Evolutionary conservation across 1,284 basidiomycete species (phyloP).

Genomic region (Cronartium ribicola): DNA sequence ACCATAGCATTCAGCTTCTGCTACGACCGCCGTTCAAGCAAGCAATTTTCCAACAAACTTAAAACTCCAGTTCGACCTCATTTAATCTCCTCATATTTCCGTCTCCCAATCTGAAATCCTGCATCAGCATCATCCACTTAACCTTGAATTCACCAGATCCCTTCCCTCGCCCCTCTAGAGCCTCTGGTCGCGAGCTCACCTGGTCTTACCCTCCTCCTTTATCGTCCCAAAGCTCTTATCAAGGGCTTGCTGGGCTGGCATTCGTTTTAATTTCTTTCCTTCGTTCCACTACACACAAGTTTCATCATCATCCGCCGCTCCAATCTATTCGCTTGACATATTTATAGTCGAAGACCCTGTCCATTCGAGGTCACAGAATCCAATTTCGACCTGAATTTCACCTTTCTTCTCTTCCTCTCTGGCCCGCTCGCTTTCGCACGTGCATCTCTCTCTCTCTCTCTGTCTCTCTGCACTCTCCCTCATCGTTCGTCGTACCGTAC

Average conservation of each 20-base stretch:
- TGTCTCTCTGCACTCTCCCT: not conserved
- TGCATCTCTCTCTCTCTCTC: not conserved
- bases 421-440: conserved; percentile 10
- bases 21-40: not conserved
- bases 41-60: not conserved
- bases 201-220: not conserved
- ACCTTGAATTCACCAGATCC: not conserved
- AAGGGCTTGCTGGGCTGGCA: not conserved
- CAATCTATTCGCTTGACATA: conserved; percentile 6
- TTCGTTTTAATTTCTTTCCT: not conserved
- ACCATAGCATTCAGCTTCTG: not conserved
- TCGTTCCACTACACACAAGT: not conserved
- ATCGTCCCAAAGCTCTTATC: not conserved
- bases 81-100: not conserved
- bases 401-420: not conserved
- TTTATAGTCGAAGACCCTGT: not conserved
- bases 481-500: not conserved
- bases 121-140: not conserved
- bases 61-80: not conserved
- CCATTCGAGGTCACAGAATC: not conserved
- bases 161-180: not conserved
- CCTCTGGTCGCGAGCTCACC: not conserved
- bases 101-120: not conserved
- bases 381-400: not conserved
- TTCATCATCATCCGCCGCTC: not conserved